A percentile compares a stretch with the other conserved stretches of the same genome.
These are phyloP conservation scores for Thermothielavioides terrestris DNA, from an alignment of 495 filamentous ascomycete genomes.

Conservation along the genomic window DNA sequence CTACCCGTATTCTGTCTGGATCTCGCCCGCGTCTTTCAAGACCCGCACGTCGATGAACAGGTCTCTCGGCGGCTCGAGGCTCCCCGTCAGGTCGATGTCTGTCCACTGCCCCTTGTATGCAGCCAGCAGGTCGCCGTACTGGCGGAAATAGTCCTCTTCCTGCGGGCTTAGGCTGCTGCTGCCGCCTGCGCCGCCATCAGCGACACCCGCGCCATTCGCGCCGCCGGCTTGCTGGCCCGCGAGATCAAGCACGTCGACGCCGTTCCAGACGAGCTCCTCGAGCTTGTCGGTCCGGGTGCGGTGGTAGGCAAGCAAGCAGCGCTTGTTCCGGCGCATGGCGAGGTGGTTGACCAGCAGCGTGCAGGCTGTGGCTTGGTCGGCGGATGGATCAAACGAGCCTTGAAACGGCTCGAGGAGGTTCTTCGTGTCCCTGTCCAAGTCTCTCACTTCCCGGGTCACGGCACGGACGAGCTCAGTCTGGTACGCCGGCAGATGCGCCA, in stretches of 20 bases:
- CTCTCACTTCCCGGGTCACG: constrained; percentile 84
- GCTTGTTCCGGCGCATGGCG: constrained; percentile 92
- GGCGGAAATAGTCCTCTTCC: constrained; percentile 91
- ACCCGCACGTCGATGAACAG: constrained; percentile 97
- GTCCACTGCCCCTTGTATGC: constrained; percentile 99
- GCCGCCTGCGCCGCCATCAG: constrained; percentile 46
- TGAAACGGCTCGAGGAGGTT: constrained; percentile 73
- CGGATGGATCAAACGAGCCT: constrained; percentile 74
- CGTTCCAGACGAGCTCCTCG: constrained; percentile 89
- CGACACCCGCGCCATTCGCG: constrained; percentile 25
- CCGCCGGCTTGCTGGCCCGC: constrained; percentile 32
- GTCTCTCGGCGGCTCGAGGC: constrained; percentile 87
- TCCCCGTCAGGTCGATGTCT: constrained; percentile 92
- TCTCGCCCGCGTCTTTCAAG: constrained; percentile 94
- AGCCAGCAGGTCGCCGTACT: constrained; percentile 84
- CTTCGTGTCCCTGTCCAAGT: constrained; percentile 83
- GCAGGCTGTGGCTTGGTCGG: constrained; percentile 76
- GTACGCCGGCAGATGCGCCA: constrained; percentile 83
- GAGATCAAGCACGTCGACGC: constrained; percentile 61
- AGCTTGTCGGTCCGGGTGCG: constrained; percentile 81
- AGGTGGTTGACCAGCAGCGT: constrained; percentile 87
- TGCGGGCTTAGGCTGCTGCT: constrained; percentile 86
- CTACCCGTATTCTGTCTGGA: constrained; percentile 98
- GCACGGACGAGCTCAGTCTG: constrained; percentile 85
- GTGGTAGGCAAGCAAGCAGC: constrained; percentile 92